phyloP scores from a whole-genome alignment of 1,284 basidiomycete genomes.

The Trametes hirsuta region DNA sequence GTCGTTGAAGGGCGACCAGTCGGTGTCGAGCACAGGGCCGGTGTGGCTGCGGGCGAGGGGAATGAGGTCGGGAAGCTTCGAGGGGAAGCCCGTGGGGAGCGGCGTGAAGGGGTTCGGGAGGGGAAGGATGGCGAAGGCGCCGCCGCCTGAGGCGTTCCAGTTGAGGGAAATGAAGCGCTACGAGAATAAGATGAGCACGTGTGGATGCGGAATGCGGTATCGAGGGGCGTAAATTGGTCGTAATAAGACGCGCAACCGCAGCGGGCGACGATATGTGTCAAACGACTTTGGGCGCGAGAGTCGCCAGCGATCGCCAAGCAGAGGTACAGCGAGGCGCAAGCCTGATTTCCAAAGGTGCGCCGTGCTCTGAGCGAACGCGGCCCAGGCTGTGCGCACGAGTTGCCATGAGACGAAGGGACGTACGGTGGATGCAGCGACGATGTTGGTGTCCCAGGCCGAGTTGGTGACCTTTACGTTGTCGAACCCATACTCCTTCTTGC shows the following conservation, averaged over 20 bases:
- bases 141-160: slow-evolving; percentile 96
- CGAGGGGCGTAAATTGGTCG: neutral
- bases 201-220: no score
- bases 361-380: neutral
- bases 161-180: slow-evolving; percentile 90
- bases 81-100: slow-evolving; percentile 58
- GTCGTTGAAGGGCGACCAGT: slow-evolving; percentile 96
- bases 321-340: no score
- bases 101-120: slow-evolving; percentile 74
- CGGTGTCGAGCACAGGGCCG: slow-evolving; percentile 91
- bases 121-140: slow-evolving; percentile 93
- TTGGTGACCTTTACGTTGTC: slow-evolving; percentile 93
- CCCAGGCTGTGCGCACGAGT: neutral
- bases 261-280: no score
- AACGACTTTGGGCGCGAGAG: no score
- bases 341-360: no score
- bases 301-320: no score
- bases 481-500: slow-evolving; percentile 83
- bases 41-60: slow-evolving; percentile 90
- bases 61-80: slow-evolving; percentile 90
- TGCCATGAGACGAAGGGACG: slow-evolving; percentile 32
- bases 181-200: neutral
- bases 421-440: slow-evolving; percentile 86
- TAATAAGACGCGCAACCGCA: no score
- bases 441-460: slow-evolving; percentile 96